phyloP scores from a whole-genome alignment of 495 filamentous ascomycete genomes.

The Podospora anserina region DNA sequence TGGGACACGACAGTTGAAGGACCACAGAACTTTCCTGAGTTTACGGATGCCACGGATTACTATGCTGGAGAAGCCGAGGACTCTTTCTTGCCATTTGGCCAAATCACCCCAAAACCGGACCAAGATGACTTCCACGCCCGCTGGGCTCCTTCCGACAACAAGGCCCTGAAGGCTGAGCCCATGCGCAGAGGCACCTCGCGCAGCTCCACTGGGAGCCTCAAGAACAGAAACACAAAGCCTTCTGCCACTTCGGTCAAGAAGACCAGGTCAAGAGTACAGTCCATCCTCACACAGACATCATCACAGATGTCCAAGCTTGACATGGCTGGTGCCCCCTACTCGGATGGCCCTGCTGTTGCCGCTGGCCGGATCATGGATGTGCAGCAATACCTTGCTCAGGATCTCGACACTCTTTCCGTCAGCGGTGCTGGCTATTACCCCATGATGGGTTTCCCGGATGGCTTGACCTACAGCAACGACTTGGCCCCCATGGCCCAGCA shows the following conservation, averaged over 20 bases:
- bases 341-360: constrained; percentile 22
- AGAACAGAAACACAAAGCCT: constrained; percentile 46
- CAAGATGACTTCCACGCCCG: constrained; percentile 47
- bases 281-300: constrained; percentile 42
- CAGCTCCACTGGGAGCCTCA: constrained; percentile 48
- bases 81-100: constrained; percentile 46
- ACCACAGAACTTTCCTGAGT: constrained; percentile 51
- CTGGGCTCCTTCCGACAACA: constrained; percentile 41
- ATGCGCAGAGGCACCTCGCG: constrained; percentile 49
- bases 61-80: constrained; percentile 47
- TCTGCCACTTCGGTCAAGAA: constrained; percentile 38
- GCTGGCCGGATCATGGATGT: constrained; percentile 44
- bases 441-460: constrained; percentile 40
- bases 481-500: constrained; percentile 41
- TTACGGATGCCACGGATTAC: constrained; percentile 33
- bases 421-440: constrained; percentile 37
- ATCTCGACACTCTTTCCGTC: constrained; percentile 43
- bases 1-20: constrained; percentile 53
- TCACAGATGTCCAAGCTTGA: constrained; percentile 49
- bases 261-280: constrained; percentile 43
- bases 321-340: constrained; percentile 43
- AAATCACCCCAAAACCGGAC: constrained; percentile 50
- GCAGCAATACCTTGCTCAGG: constrained; percentile 45
- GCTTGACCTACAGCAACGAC: constrained; percentile 41
- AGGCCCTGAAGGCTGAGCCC: constrained; percentile 41